Base-by-base conservation (phyloP, 345 rosid genomes). In the Cochlearia excelsa region DNA sequence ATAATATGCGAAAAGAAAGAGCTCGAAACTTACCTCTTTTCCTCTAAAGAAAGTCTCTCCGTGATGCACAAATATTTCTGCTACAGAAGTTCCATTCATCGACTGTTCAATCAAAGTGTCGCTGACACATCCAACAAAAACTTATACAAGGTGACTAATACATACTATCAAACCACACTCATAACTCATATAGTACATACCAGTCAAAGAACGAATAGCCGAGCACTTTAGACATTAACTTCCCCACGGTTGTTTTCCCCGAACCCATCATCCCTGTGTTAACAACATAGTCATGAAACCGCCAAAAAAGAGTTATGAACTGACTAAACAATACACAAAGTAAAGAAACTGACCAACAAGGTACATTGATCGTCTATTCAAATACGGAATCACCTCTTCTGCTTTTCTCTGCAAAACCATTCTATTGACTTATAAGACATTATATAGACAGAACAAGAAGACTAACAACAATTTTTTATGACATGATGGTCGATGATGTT, bases 261-360 rank as follows among this genome's bases (percentile, higher is more conserved):
- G 95, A 93, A 39, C 97, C 99, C 99, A 93, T 89, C 91, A 89
- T 82, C 47, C 99, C 97, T 89, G 75, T 54, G 56, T 50, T 46
- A 28, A 55, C 26, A 23, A 70, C 27, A 30, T 2, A 47, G 33
- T 46, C 61, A 45, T 69, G 61, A 69, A 37, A 30, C 10, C 44
- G 49, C 23, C 10, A 28, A 23, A 31, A 28, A 6, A 42, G 71
- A 48, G n/a, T n/a, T 31, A 23, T 33, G 34, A 65, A 28, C 45
- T 41, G 51, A 45, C 46, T 57, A 70, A 10, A 9, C n/a, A 35
- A 42, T 54, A 33, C 30, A 56, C 16, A 38, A 29, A 47, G 35
- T 39, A 33, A 48, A 56, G 79, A 67, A 69, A 82, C 97, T 82
- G 27, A 89, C 99, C 97, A 64, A 93, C 99, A 62, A 93, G 95